phyloP scores from a whole-genome alignment of 345 rosid genomes.

The Salix arbutifolia region DNA sequence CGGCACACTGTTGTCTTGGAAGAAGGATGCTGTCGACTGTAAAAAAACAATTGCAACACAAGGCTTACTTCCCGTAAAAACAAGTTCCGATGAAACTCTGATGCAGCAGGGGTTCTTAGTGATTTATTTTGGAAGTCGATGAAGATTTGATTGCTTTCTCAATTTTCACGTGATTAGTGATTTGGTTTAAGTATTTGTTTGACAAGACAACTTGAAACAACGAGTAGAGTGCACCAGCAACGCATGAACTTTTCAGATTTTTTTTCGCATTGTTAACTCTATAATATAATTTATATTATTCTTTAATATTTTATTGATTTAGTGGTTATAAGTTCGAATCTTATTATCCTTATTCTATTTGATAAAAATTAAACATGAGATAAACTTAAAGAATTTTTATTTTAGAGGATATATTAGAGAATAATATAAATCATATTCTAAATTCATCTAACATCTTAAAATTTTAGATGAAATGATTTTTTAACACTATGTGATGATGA shows the following conservation, averaged over 20 bases:
- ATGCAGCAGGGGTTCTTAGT: background rate
- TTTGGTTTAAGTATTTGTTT: background rate
- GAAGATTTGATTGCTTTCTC: background rate
- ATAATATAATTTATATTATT: no score
- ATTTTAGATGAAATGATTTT: no score
- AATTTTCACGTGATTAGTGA: background rate
- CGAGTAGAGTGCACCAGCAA: background rate
- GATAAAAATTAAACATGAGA: no score
- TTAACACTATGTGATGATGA: no score
- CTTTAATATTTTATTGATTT: no score
- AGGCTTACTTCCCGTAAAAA: background rate
- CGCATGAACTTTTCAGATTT: background rate
- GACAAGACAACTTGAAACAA: background rate
- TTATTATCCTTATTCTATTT: no score
- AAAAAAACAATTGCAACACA: background rate
- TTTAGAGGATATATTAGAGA: no score
- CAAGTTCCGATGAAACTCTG: background rate
- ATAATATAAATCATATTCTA: no score
- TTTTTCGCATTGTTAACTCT: no score
- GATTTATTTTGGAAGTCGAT: background rate
- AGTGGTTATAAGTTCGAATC: no score
- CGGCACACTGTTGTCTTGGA: constrained; percentile 44
- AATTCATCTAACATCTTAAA: no score
- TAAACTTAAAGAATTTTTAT: no score
- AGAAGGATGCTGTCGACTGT: constrained; percentile 56